Conservation (phyloP, 106 monocot genomes). For the Gastrodia elata region DNA sequence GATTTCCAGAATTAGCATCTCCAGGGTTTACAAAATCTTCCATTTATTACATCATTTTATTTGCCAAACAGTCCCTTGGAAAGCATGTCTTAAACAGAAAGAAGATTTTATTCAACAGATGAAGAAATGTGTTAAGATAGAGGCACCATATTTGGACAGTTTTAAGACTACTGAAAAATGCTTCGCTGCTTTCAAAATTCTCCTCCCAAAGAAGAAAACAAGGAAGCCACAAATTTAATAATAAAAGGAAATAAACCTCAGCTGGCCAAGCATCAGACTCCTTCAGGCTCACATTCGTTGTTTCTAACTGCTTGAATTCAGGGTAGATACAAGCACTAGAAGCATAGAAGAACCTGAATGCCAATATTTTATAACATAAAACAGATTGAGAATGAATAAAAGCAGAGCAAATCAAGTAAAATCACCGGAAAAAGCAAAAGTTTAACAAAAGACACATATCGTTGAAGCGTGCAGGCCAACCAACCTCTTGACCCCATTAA, state of each 20-base stretch:
- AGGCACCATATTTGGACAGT: no score
- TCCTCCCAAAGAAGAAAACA: neutral
- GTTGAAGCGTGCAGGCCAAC: neutral
- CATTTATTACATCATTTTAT: no score
- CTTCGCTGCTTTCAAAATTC: neutral
- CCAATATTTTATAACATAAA: neutral
- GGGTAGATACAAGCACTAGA: slow-evolving; percentile 93
- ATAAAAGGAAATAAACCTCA: slow-evolving; percentile 41
- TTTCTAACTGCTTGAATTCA: slow-evolving; percentile 89
- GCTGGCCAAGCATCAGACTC: slow-evolving; percentile 94
- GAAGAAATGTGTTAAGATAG: no score
- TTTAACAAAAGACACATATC: neutral
- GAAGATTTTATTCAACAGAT: no score
- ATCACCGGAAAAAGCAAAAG: neutral
- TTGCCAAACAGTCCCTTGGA: no score
- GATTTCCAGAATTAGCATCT: no score
- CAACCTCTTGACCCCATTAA: slow-evolving; percentile 86
- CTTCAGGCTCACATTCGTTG: slow-evolving; percentile 89
- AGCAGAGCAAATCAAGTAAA: neutral
- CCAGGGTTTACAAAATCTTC: no score
- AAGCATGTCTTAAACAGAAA: no score
- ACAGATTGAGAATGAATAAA: neutral
- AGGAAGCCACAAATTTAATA: neutral
- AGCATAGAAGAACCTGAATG: slow-evolving; percentile 61
- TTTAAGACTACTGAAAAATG: no score